Evolutionary conservation across 1,284 basidiomycete species (phyloP), one percentile per base, ranked within the genome.

Genomic region (Sphagnurus paluster): DNA sequence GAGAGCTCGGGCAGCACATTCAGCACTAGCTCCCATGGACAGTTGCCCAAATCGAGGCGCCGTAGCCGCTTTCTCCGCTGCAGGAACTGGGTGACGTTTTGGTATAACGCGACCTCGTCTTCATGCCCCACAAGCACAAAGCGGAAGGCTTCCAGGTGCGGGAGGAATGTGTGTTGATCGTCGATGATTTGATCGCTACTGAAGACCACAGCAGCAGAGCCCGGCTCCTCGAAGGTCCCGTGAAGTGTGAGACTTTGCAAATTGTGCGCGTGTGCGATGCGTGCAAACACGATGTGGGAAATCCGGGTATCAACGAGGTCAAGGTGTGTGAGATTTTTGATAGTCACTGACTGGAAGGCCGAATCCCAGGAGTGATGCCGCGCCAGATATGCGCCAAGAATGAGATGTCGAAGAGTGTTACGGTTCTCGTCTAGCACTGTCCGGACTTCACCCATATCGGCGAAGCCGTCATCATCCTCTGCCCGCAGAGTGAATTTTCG

Each of bases 281-380:
- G 74, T 7, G 78, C 72, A 23, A 84, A 71, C 21, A 84, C 80
- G 35, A 76, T 64, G 54, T 80, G 78, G 5, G 79, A 81, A 32
- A 85, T 80, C 6, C 77, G 72, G 10, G 82, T 83, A 57, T 83
- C 80, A 37, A 84, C 79, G 36, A 84, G 74, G 56, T 86, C 80
- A 46, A 84, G 75, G 48, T 82, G 80, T 0, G 80, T 83, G 46
- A 85, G 73, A 51, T 80, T 78, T 42, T 76, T 71, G 53, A 86
- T 81, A 0, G 81, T 79, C 6, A 71, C 68, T 2, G 76, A 79
- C 56, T 78, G 72, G 66, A 84, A 84, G 1, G 77, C 78, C 38
- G 67, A 69, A 64, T 85, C 82, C 82, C 80, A 84, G 1, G 77
- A 80, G 57, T 83, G 80, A 33, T 75, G 67, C 25, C 81, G 73